Base-by-base conservation (phyloP, 352 stramenopile genomes). In the Globisporangium orthogonon region DNA sequence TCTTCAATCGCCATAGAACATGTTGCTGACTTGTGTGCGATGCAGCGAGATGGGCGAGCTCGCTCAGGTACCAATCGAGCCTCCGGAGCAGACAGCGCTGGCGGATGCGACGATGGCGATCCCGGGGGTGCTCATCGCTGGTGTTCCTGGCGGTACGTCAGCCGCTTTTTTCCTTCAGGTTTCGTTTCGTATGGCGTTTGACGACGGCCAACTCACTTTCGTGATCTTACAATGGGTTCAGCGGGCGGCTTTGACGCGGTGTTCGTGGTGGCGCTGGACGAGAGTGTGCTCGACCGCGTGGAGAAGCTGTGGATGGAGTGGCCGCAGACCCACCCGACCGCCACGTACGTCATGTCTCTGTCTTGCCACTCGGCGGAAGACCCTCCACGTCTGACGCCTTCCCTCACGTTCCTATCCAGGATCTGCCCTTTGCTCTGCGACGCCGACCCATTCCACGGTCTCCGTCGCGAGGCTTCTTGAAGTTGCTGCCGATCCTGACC, bases 211-310 rank as follows among this genome's bases (percentile, higher is more conserved):
- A 45, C 17, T 44, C 17, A 44, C 3, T 7, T n/a, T 39, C 10
- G 23, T 37, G 17, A 2, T 56, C 23, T 23, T 23, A 23, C 23
- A 23, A 23, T 23, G 23, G 23, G 4, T 35, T 0, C 41, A 94
- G 96, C 96, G 40, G 96, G 96, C 62, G 96, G 96, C 37, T 97
- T 97, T 60, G 96, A 99, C 69, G 96, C 96, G 1, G 83, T 99
- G 53, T 98, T 97, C 68, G 96, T 94, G 30, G 53, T 97, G 29
- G 76, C 85, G 23, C 56, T 97, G 43, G 74, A 97, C 54, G 56
- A 70, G n/a, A 46, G 63, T 11, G 76, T 69, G 28, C 55, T 91
- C 2, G 60, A 69, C 44, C 60, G 49, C 30, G 80, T 97, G 28
- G 82, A 96, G 67, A 52, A 76, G 29, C 61, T 96, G 43, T 97